phyloP scores from a whole-genome alignment of 2,329 filamentous ascomycete genomes.

The Boeremia exigua region DNA sequence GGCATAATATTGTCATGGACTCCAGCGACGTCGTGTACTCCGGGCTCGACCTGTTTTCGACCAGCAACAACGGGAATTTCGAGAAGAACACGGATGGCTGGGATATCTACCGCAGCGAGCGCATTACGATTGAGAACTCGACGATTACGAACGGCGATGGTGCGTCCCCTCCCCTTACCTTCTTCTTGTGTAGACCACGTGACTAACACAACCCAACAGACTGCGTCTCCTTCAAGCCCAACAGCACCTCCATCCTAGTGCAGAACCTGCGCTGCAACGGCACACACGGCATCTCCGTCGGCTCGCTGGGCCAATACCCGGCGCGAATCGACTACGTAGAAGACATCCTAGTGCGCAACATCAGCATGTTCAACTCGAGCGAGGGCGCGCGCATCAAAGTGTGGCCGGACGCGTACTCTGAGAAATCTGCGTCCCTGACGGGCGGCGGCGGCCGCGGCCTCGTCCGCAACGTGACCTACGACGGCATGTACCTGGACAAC shows the following conservation, averaged over 20 bases:
- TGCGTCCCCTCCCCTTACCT: background rate
- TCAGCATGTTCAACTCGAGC: constrained; percentile 34
- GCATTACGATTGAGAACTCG: constrained; percentile 68
- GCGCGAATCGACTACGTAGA: constrained; percentile 68
- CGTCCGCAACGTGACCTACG: constrained; percentile 70
- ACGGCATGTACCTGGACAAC: constrained; percentile 63
- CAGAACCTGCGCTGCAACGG: constrained; percentile 70
- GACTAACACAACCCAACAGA: constrained; percentile 35
- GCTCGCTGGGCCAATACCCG: constrained; percentile 70
- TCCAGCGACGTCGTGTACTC: constrained; percentile 50
- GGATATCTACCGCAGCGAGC: constrained; percentile 64
- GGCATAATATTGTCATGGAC: constrained; percentile 57
- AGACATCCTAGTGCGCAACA: constrained; percentile 61
- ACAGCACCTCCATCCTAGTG: constrained; percentile 69
- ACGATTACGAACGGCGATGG: constrained; percentile 58
- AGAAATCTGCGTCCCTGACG: constrained; percentile 62
- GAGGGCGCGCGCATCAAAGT: constrained; percentile 21
- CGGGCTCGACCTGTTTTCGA: constrained; percentile 14
- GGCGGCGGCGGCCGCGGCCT: constrained; percentile 66
- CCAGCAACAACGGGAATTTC: constrained; percentile 19
- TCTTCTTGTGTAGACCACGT: background rate
- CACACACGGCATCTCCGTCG: constrained; percentile 72
- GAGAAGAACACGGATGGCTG: constrained; percentile 48
- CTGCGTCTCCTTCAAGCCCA: constrained; percentile 72
- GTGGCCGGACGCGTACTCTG: constrained; percentile 65